Percentiles rank a stretch among this genome's conserved stretches.
These are phyloP conservation scores for Camelina hispida DNA, from an alignment of 345 rosid genomes.

Conservation along the genomic window DNA sequence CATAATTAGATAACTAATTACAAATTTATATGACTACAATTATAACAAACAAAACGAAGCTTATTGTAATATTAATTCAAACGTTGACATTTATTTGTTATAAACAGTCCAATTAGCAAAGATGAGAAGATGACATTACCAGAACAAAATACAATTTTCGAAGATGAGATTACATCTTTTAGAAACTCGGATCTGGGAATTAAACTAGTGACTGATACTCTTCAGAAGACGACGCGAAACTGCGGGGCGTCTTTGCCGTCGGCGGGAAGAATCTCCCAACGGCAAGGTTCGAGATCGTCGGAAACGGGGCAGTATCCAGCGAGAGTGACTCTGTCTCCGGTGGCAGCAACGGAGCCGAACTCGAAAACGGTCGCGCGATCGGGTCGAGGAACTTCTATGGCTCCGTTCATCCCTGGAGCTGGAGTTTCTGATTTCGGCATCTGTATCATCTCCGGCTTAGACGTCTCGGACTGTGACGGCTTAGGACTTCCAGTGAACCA, in stretches of 20 bases:
- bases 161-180: not conserved
- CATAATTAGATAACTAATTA: slow-evolving; percentile 13
- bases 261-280: slow-evolving; percentile 86
- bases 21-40: not conserved
- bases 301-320: slow-evolving; percentile 95
- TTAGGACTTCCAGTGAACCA: slow-evolving; percentile 72
- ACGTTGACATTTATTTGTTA: slow-evolving; percentile 4
- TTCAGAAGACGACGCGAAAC: slow-evolving; percentile 88
- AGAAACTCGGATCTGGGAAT: not conserved
- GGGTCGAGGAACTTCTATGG: slow-evolving; percentile 80
- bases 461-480: slow-evolving; percentile 43
- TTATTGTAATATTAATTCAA: not conserved
- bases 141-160: slow-evolving; percentile 30
- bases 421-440: slow-evolving; percentile 35
- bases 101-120: not conserved
- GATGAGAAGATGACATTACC: slow-evolving; percentile 27
- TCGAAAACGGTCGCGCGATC: slow-evolving; percentile 84
- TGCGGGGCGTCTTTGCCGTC: slow-evolving; percentile 76
- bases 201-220: not conserved
- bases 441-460: slow-evolving; percentile 39
- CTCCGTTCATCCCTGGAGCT: slow-evolving; percentile 81
- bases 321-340: slow-evolving; percentile 81
- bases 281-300: slow-evolving; percentile 93
- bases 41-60: not conserved
- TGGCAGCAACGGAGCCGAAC: slow-evolving; percentile 78